A percentile compares a stretch with the other conserved stretches of the same genome.
These are phyloP conservation scores for Epichloe scottii DNA, from an alignment of 2,329 filamentous ascomycete species.

Conservation along the genomic window DNA sequence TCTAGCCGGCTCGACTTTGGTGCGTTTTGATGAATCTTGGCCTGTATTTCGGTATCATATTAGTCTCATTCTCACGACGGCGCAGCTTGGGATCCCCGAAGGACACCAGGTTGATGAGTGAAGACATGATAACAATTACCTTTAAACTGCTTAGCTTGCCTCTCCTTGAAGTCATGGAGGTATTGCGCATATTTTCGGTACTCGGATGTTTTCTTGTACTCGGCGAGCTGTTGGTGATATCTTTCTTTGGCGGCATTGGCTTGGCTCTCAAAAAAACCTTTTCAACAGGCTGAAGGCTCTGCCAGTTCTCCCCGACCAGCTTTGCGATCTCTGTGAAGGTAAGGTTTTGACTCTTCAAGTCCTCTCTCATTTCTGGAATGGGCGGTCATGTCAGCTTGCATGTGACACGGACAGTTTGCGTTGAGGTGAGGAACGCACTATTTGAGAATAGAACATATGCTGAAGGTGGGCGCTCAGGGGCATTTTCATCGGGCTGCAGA, in stretches of 20 bases:
- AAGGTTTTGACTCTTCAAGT: slow-evolving; percentile 61
- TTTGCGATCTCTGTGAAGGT: slow-evolving; percentile 79
- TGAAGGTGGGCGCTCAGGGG: slow-evolving; percentile 67
- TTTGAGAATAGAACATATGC: slow-evolving; percentile 82
- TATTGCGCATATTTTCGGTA: slow-evolving; percentile 61
- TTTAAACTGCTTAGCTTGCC: slow-evolving; percentile 47
- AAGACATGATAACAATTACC: slow-evolving; percentile 23
- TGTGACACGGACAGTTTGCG: not conserved
- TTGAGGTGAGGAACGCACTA: slow-evolving; percentile 38
- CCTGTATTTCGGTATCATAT: slow-evolving; percentile 6
- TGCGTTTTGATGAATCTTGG: slow-evolving; percentile 33
- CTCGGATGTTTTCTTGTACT: slow-evolving; percentile 66
- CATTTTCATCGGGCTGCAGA: slow-evolving; percentile 58
- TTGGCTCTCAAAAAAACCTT: slow-evolving; percentile 64
- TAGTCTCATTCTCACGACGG: not conserved
- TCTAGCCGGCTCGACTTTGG: slow-evolving; percentile 30
- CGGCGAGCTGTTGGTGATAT: slow-evolving; percentile 57
- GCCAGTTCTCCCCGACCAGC: slow-evolving; percentile 71
- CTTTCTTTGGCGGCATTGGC: slow-evolving; percentile 63
- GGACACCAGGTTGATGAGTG: too few relatives aligned
- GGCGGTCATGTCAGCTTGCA: not conserved
- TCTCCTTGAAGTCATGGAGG: slow-evolving; percentile 64
- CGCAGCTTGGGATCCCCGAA: too few relatives aligned
- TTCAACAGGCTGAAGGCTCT: slow-evolving; percentile 51
- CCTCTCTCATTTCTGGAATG: slow-evolving; percentile 56